Evolutionary conservation across 2,329 filamentous ascomycete species (phyloP).

Genomic region (Ascochyta pisi): DNA sequence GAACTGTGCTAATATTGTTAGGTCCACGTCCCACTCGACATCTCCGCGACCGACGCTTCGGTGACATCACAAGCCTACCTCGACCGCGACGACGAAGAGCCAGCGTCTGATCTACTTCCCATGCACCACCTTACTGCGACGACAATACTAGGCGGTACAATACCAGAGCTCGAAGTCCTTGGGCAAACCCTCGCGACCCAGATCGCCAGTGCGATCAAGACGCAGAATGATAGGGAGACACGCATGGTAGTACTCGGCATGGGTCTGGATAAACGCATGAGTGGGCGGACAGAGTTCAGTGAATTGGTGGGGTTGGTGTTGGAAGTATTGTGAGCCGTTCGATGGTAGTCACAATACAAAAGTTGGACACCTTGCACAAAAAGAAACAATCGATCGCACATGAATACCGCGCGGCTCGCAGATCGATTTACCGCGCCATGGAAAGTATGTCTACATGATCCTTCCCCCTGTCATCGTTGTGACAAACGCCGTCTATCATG

Average conservation of each 20-base stretch:
- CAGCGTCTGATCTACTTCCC: constrained; percentile 66
- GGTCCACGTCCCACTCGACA: constrained; percentile 81
- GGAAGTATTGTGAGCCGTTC: constrained; percentile 36
- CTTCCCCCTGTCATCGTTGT: not conserved
- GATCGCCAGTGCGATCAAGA: constrained; percentile 79
- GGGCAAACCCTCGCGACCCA: constrained; percentile 91
- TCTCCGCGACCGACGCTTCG: constrained; percentile 69
- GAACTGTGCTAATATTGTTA: constrained; percentile 44
- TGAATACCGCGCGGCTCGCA: not conserved
- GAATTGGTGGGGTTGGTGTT: constrained; percentile 54
- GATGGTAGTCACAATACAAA: not conserved
- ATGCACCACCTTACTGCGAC: constrained; percentile 83
- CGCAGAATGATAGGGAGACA: constrained; percentile 70
- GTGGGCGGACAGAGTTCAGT: constrained; percentile 54
- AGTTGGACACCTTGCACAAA: not conserved
- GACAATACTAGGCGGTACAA: constrained; percentile 84
- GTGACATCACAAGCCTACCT: constrained; percentile 54
- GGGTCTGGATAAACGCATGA: constrained; percentile 61
- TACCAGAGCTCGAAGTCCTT: constrained; percentile 77
- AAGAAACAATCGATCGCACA: not conserved
- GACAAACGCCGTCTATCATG: constrained; percentile 22
- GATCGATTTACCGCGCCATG: not conserved
- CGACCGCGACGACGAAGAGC: constrained; percentile 54
- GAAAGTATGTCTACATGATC: constrained; percentile 9
- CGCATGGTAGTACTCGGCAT: constrained; percentile 66